phyloP scores from a whole-genome alignment of 345 rosid genomes.

The Melaleuca alternifolia region DNA sequence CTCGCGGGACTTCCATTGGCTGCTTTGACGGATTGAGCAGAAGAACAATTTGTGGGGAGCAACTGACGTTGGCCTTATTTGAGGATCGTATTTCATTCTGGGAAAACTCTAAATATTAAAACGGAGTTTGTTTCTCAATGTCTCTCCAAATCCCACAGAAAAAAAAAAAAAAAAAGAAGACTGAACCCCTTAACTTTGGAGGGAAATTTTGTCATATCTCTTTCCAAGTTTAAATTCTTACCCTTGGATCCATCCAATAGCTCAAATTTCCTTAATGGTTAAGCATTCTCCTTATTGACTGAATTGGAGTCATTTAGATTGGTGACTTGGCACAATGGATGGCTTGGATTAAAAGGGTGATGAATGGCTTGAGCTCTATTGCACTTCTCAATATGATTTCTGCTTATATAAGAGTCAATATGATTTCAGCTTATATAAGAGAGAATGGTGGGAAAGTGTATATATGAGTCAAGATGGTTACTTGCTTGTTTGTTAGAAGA shows the following conservation, averaged over 20 bases:
- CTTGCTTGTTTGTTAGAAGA: neutral
- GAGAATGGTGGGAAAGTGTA: neutral
- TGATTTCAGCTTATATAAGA: fast-evolving
- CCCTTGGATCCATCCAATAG: too few relatives aligned
- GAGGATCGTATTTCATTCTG: neutral
- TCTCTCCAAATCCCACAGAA: too few relatives aligned
- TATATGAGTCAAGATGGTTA: neutral
- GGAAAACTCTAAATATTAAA: neutral
- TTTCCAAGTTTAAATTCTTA: too few relatives aligned
- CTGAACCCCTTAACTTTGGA: too few relatives aligned
- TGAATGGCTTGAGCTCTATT: too few relatives aligned
- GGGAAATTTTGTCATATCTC: too few relatives aligned
- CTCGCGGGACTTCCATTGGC: neutral
- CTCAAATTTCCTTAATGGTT: too few relatives aligned
- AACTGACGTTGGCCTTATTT: neutral
- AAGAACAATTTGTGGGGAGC: neutral
- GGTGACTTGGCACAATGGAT: too few relatives aligned
- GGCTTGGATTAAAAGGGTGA: too few relatives aligned
- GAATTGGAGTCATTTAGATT: too few relatives aligned
- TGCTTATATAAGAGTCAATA: fast-evolving
- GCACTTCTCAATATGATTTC: neutral
- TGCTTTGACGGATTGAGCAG: neutral
- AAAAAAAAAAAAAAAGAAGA: too few relatives aligned
- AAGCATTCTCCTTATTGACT: too few relatives aligned
- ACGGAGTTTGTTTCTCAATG: neutral